Percentiles rank a stretch among this genome's conserved stretches.
Conservation (phyloP, 768 basidiomycete species). For the Suillus placidus region DNA sequence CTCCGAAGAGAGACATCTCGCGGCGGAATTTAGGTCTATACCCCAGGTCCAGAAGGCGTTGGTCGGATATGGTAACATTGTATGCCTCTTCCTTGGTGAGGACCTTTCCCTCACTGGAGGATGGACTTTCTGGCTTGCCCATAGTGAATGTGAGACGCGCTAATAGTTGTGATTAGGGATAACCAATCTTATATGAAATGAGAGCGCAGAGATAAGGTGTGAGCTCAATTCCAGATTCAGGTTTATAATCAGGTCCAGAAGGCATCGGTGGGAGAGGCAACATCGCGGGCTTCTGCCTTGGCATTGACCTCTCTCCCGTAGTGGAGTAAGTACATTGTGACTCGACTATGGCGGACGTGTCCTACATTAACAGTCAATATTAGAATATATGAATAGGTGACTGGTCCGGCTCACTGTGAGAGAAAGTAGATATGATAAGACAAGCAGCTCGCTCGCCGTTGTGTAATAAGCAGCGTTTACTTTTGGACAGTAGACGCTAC, state of each 20-base stretch:
- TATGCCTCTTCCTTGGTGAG: conserved; percentile 12
- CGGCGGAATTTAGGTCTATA: conserved; percentile 59
- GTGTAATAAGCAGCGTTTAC: neutral
- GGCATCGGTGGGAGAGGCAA: conserved; percentile 40
- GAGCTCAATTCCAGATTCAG: conserved; percentile 54
- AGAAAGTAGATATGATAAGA: neutral
- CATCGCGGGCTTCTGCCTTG: conserved; percentile 14
- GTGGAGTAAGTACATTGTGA: neutral
- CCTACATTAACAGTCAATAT: neutral
- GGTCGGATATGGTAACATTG: conserved; percentile 35
- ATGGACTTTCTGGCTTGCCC: conserved; percentile 4
- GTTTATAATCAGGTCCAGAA: conserved; percentile 55
- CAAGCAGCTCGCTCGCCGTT: neutral
- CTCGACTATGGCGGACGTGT: neutral
- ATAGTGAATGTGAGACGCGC: neutral
- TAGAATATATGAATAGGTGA: neutral
- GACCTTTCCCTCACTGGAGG: conserved; percentile 21
- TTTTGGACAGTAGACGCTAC: neutral
- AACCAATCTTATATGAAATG: neutral
- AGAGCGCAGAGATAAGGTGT: conserved; percentile 3
- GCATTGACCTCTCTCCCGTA: neutral
- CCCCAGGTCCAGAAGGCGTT: conserved; percentile 51
- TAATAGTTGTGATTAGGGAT: neutral
- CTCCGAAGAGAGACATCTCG: conserved; percentile 61
- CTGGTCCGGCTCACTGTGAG: neutral